Evolutionary conservation across 176 grass and related monocot genomes (phyloP).

Genomic region (Urochloa ruziziensis): DNA sequence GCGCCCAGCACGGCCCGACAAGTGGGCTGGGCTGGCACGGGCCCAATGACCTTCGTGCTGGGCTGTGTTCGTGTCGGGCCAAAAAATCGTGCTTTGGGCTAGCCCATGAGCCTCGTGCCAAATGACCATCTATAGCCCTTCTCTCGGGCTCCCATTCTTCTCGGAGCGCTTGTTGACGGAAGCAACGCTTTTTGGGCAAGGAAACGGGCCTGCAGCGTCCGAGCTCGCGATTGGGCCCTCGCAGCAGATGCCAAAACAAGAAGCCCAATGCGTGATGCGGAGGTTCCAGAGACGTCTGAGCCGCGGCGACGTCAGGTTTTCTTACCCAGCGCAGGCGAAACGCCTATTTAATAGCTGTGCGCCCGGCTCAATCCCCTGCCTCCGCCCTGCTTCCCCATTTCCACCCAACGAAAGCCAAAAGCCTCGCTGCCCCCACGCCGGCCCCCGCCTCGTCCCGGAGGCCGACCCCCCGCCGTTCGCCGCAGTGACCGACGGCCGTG

Average conservation of each 20-base stretch:
- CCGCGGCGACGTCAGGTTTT: neutral
- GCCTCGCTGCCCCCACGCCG: slow-evolving; percentile 4
- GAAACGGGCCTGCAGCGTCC: neutral
- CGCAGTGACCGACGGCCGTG: neutral
- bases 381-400: neutral
- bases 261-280: neutral
- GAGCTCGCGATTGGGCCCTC: neutral
- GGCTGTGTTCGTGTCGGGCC: too few relatives aligned
- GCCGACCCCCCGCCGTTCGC: neutral
- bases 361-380: neutral
- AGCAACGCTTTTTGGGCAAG: neutral
- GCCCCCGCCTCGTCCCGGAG: slow-evolving; percentile 6
- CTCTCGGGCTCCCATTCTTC: too few relatives aligned
- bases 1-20: too few relatives aligned
- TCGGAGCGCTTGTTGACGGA: too few relatives aligned
- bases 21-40: too few relatives aligned
- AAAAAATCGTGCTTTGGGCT: too few relatives aligned
- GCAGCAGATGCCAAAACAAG: neutral
- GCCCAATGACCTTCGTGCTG: too few relatives aligned
- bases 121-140: too few relatives aligned
- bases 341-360: slow-evolving; percentile 33
- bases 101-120: too few relatives aligned
- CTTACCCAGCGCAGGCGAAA: slow-evolving; percentile 6
- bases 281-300: slow-evolving; percentile 24
- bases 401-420: slow-evolving; percentile 10